Conservation (phyloP, 805 yeast species). For the Kluyveromyces starmeri region DNA sequence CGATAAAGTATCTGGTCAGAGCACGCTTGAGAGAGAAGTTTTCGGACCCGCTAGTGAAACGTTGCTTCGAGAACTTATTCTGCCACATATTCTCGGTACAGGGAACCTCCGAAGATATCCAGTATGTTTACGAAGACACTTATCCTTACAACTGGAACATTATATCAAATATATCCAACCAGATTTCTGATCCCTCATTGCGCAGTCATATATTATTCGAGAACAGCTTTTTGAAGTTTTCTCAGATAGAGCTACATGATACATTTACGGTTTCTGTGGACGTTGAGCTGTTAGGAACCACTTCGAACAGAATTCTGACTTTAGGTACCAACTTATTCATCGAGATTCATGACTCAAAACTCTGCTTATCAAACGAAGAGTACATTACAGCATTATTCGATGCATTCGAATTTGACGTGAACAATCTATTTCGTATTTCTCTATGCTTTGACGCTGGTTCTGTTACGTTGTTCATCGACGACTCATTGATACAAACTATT, state of each 20-base stretch:
- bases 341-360: constrained; percentile 23
- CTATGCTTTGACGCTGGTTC: constrained; percentile 9
- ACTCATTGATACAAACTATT: constrained; percentile 14
- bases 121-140: constrained; percentile 9
- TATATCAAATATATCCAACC: constrained; percentile 8
- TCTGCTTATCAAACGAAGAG: constrained; percentile 25
- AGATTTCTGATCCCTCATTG: constrained; percentile 14
- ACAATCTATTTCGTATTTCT: constrained; percentile 14
- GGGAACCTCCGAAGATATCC: constrained; percentile 15
- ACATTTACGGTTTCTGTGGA: constrained; percentile 18
- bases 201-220: constrained; percentile 25
- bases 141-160: constrained; percentile 2
- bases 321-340: constrained; percentile 19
- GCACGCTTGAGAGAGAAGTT: neutral
- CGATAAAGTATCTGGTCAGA: neutral
- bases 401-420: constrained; percentile 19
- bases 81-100: constrained; percentile 13
- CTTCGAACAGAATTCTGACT: constrained; percentile 23
- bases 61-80: constrained; percentile 13
- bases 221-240: constrained; percentile 18
- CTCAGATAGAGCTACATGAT: neutral
- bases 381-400: constrained; percentile 22
- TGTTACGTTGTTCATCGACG: constrained; percentile 19
- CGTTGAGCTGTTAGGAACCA: constrained; percentile 21
- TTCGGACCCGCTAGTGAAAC: neutral